phyloP scores from a whole-genome alignment of 176 grass and related monocot genomes.

The maize (Zea mays) region DNA sequence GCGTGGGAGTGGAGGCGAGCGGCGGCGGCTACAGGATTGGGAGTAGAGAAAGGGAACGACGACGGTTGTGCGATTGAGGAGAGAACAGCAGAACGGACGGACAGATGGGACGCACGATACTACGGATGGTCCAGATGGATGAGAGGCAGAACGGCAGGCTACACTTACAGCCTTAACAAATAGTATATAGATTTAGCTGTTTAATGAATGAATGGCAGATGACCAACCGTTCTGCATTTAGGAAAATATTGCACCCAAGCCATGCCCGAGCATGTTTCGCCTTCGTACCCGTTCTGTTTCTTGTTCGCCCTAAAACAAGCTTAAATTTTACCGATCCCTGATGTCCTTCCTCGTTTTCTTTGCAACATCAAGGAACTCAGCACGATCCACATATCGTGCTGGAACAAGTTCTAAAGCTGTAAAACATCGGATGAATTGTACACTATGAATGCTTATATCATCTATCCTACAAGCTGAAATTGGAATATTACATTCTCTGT shows the following conservation, averaged over 20 bases:
- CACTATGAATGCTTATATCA: constrained; percentile 40
- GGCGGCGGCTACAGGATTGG: too few species aligned
- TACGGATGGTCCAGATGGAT: too few species aligned
- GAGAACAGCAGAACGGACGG: too few species aligned
- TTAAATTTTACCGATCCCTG: not conserved
- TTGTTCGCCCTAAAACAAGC: not conserved
- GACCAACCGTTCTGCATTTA: not conserved
- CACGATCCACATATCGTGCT: not conserved
- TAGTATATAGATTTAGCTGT: too few species aligned
- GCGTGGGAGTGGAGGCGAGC: too few species aligned
- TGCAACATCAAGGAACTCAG: not conserved
- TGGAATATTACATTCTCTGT: constrained; percentile 23
- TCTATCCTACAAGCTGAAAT: constrained; percentile 38
- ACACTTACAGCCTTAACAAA: too few species aligned
- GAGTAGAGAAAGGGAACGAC: too few species aligned
- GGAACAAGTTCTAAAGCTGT: not conserved
- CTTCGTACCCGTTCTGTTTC: not conserved
- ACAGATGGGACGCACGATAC: too few species aligned
- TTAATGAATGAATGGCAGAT: not conserved
- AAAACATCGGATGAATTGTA: constrained; percentile 37
- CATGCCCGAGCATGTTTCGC: not conserved
- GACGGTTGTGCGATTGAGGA: too few species aligned
- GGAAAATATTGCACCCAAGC: not conserved
- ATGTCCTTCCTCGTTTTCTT: not conserved
- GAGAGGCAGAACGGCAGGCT: too few species aligned